Base-by-base conservation (phyloP, 2,329 filamentous ascomycete species). In the Botrytis fragariae region DNA sequence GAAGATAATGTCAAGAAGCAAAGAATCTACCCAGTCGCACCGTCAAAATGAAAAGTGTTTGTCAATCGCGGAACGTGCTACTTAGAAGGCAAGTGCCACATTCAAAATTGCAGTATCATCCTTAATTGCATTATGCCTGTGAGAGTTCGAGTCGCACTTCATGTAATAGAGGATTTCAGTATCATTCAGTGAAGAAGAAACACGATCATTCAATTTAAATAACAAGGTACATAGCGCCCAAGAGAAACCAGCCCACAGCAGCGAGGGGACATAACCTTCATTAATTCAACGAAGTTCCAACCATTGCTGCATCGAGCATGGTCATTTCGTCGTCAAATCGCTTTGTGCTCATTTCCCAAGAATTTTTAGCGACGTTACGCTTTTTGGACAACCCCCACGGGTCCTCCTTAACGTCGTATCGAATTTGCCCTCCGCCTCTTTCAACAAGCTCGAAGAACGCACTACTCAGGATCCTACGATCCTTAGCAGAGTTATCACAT, bases 1-100 rank as follows among this genome's bases (percentile, higher is more conserved):
- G 64, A 75, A 75, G 70, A 74, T 59, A 65, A 74, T 75, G 22
- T 32, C n/a, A 71, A 25, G 60, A 35, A 70, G 68, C 68, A 70
- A 70, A 35, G 9, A 20, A 37, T 32, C 10, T 4, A 35, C n/a
- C n/a, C 22, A 35, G 25, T 37, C 18, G 22, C 25, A 62, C 9
- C n/a, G 3, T 70, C 32, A 37, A 20, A 48, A 10, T 6, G 20
- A 29, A 59, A 32, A 54, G 32, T 45, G 29, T 16, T 69, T 29
- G 14, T 12, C 25, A 35, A 14, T 25, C 18, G 22, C 6, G 37
- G 44, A 4, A 64, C 2, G 20, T 69, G 16, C 18, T 42, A n/a
- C 37, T 7, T 9, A 57, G 4, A 68, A 29, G 48, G 65, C 65
- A 32, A 69, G 65, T 69, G 48, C 65, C n/a, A 44, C 7, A 29